These are phyloP conservation scores for Hortaea werneckii DNA, from an alignment of 2,329 filamentous ascomycete species.

Conservation along the genomic window DNA sequence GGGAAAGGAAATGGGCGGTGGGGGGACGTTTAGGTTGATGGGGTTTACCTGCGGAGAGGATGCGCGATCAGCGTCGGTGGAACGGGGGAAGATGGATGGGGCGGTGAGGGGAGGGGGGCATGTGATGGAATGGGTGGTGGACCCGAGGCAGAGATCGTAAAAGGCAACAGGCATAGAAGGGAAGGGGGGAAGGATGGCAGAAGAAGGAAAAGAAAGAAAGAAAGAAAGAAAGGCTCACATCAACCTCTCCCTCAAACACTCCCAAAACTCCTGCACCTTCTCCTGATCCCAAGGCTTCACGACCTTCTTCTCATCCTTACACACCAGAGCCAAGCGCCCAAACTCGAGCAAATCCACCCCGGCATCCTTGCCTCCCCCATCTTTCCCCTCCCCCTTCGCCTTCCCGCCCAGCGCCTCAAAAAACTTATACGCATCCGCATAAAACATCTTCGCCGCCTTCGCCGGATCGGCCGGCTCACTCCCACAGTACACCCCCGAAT, in stretches of 20 bases:
- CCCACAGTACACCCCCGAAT: constrained; percentile 12
- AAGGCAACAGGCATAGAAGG: not conserved
- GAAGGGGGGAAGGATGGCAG: not conserved
- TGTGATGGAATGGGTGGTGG: too few relatives aligned
- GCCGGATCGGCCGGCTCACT: constrained; percentile 17
- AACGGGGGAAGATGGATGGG: too few relatives aligned
- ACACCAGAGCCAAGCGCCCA: constrained; percentile 16
- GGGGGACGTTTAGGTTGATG: too few relatives aligned
- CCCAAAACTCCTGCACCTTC: constrained; percentile 17
- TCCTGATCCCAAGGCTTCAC: constrained; percentile 12
- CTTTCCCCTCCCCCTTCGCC: not conserved
- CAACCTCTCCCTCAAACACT: constrained; percentile 18
- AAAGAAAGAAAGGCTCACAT: constrained; percentile 20
- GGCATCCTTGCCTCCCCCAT: constrained; percentile 13
- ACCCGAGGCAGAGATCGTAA: too few relatives aligned
- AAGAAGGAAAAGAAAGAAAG: not conserved
- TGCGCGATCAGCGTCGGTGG: too few relatives aligned
- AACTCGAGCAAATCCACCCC: constrained; percentile 22
- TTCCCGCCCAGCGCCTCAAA: constrained; percentile 14
- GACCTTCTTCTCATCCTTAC: constrained; percentile 18
- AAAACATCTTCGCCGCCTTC: constrained; percentile 27
- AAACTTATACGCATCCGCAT: constrained; percentile 24
- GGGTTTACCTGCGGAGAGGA: too few relatives aligned
- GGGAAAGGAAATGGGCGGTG: too few relatives aligned
- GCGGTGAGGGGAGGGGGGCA: too few relatives aligned